Evolutionary conservation across 2,329 filamentous ascomycete genomes (phyloP).

Genomic region (Trichoderma endophyticum): DNA sequence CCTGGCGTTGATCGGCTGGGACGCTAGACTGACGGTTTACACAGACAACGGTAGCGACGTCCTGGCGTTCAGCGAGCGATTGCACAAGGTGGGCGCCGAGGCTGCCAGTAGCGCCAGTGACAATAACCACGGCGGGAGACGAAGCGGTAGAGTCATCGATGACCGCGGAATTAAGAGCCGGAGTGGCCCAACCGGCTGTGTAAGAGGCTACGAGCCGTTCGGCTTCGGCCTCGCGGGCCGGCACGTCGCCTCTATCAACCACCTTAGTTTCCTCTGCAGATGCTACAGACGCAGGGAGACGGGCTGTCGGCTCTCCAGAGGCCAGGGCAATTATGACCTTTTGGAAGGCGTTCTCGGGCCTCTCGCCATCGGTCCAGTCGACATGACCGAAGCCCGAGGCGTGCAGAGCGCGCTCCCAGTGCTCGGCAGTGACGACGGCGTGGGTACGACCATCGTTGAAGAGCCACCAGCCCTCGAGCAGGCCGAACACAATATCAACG

Average conservation of each 20-base stretch:
- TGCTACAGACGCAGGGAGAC: not conserved
- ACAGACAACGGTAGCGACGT: not conserved
- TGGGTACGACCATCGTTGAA: conserved; percentile 23
- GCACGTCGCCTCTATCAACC: not conserved
- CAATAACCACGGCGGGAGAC: not conserved
- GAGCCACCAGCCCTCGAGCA: conserved; percentile 38
- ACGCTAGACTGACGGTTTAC: not conserved
- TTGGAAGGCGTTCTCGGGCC: conserved; percentile 7
- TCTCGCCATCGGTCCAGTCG: conserved; percentile 23
- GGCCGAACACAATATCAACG: conserved; percentile 33
- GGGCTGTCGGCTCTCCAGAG: not conserved
- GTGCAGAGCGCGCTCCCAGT: conserved; percentile 19
- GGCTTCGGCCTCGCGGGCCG: not conserved
- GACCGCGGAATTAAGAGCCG: not conserved
- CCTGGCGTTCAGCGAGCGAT: not conserved
- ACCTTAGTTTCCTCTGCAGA: not conserved
- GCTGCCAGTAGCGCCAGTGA: not conserved
- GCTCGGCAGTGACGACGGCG: conserved; percentile 14
- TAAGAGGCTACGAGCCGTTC: not conserved
- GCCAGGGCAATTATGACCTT: not conserved
- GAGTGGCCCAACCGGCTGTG: not conserved
- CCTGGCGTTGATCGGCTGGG: not conserved
- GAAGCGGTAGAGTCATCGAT: not conserved
- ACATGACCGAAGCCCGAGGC: conserved; percentile 22
- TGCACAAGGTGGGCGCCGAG: not conserved